Evolutionary conservation across 768 basidiomycete species (phyloP), one percentile per base, ranked within the genome.

Genomic region (Dioszegia aurantiaca): DNA sequence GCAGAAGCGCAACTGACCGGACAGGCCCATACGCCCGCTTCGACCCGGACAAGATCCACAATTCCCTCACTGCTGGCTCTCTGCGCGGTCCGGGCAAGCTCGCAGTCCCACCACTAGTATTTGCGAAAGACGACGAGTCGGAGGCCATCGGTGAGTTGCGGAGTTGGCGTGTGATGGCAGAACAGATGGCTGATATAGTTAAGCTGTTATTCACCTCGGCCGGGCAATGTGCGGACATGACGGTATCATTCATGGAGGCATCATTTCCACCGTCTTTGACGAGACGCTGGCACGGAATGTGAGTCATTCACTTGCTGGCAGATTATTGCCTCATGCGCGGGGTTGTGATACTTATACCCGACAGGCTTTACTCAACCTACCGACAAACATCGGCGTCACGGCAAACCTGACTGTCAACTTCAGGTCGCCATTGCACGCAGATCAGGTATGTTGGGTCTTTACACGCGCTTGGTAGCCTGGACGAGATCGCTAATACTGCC

Each of bases 231-330:
- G 94, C 70, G 93, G 79, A 2, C 77, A 94, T 62, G 91, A 94
- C 76, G 94, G 94, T 0, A 91, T 99, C 60, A 79, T 97, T 2
- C 94, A 99, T 67, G 94, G 94, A 0, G 94, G 94, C 1, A 68
- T 98, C 58, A 80, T 98, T 19, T 90, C 92, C 37, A 95, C 91
- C 1, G 76, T 98, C 17, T 74, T 95, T 55, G 94, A 99, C 62
- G 94, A 99, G 80, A 80, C 81, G 16, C 72, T 95, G 41, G 86
- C 55, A 0, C 79, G 94, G 59, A 87, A 84, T 67, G 93, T 93
- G 69, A 61, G 85, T 78, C 10, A 1, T 21, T 31, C 23, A 4
- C n/a, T n/a, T n/a, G n/a, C n/a, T n/a, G n/a, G n/a, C n/a, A n/a
- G n/a, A n/a, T n/a, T n/a, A n/a, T n/a, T 43, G 37, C 23, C 19